A percentile compares a stretch with the other conserved stretches of the same genome.
These are phyloP conservation scores for Tuber magnatum DNA, from an alignment of 495 filamentous ascomycete genomes.

Conservation along the genomic window DNA sequence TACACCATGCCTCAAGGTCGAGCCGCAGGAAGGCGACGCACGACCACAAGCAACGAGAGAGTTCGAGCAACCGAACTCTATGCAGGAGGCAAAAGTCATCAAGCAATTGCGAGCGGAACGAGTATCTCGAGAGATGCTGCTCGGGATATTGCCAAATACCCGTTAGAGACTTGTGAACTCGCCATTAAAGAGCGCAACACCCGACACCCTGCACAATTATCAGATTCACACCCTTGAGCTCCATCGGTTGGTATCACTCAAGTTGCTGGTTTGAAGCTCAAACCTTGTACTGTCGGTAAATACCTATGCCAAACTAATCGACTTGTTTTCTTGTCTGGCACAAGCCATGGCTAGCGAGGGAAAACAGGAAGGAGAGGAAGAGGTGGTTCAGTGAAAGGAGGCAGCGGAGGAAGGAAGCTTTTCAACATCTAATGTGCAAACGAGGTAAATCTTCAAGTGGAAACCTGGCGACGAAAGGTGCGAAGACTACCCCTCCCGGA, in stretches of 20 bases:
- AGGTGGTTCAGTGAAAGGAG: background rate
- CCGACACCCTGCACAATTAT: background rate
- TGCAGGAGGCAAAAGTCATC: background rate
- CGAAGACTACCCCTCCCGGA: background rate
- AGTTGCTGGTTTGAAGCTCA: background rate
- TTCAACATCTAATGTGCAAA: background rate
- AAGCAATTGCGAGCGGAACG: background rate
- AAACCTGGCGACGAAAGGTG: background rate
- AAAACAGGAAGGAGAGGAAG: background rate
- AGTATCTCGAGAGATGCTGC: background rate
- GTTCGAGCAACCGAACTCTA: background rate
- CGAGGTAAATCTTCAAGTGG: background rate
- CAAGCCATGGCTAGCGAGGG: background rate
- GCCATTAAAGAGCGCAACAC: no score
- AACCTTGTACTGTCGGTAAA: background rate
- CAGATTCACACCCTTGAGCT: background rate
- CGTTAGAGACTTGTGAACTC: background rate
- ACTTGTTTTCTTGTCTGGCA: background rate
- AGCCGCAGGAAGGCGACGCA: background rate
- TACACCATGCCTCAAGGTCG: background rate
- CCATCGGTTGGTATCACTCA: background rate
- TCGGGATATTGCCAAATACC: background rate
- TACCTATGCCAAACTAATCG: background rate
- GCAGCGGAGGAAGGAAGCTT: background rate
- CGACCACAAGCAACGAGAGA: background rate